Percentiles rank a stretch among this genome's conserved stretches.
These are phyloP conservation scores for Metschnikowia orientalis DNA, from an alignment of 805 yeast genomes.

Conservation along the genomic window DNA sequence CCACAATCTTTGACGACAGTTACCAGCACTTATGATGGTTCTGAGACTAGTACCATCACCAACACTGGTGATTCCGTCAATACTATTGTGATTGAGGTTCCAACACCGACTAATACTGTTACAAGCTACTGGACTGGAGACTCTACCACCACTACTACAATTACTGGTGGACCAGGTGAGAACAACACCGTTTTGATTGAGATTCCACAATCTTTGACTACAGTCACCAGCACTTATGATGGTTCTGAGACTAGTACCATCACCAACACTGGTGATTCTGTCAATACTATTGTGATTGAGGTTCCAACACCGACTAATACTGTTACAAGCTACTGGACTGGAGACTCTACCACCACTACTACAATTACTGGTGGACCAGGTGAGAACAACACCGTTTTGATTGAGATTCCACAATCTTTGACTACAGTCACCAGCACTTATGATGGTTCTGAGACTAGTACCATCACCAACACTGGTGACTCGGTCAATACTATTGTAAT, in stretches of 20 bases:
- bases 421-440: constrained; percentile 6
- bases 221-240: constrained; percentile 11
- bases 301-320: constrained; percentile 10
- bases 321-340: constrained; percentile 11
- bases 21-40: constrained; percentile 7
- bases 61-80: neutral
- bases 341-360: constrained; percentile 7
- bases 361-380: constrained; percentile 7
- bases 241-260: constrained; percentile 1
- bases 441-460: constrained; percentile 2
- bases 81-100: constrained; percentile 9
- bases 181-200: constrained; percentile 16
- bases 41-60: constrained; percentile 1
- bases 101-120: constrained; percentile 11
- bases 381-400: constrained; percentile 5
- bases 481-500: constrained; percentile 5
- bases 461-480: constrained; percentile 8
- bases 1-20: constrained; percentile 4
- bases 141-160: constrained; percentile 6
- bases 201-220: constrained; percentile 5
- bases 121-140: constrained; percentile 6
- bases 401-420: constrained; percentile 7
- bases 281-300: constrained; percentile 8
- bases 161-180: constrained; percentile 5
- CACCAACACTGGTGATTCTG: neutral